Evolutionary conservation across 768 basidiomycete genomes (phyloP), one percentile per base, ranked within the genome.

Genomic region (Mycena sanguinolenta): DNA sequence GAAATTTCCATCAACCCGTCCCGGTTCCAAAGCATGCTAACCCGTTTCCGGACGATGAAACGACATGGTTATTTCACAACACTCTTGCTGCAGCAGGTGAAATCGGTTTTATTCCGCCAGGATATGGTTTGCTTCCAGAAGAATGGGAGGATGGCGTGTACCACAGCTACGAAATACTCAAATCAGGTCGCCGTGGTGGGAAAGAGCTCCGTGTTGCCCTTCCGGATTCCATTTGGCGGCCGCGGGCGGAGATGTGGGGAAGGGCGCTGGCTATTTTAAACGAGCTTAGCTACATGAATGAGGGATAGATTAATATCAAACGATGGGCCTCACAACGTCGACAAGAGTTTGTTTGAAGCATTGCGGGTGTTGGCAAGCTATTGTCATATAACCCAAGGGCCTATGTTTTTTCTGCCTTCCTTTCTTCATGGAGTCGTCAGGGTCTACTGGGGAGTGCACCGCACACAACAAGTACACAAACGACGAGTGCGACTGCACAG

Each of bases 101-200:
- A n/a, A 58, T 23, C 1, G 57, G 16, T 38, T 25, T 58, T 13
- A 12, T 58, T 25, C 57, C 57, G 9, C 17, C 44, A 5, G 44
- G 72, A 4, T 75, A 73, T 53, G 57, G 70, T 8, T 59, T 77
- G 3, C 62, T 58, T 14, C 52, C 67, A 21, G 52, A 28, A 2
- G 75, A 79, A 53, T 75, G 74, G 76, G 74, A 66, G 9, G 23
- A 16, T 0, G 63, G 53, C 0, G 32, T 54, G 16, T 76, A 76
- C 23, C 72, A 64, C 0, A 4, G 44, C 19, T 58, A 19, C 7
- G 65, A 70, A 23, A 62, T 70, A 23, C 38, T 75, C 13, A 64
- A 64, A 28, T 64, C 64, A 5, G 73, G 60, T 1, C 60, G 49
- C 32, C 60, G 60, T 2, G n/a, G 60, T 49, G 23, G 21, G 13